Evolutionary conservation across 257 asterid genomes (phyloP).

Genomic region (Lithospermum erythrorhizon): DNA sequence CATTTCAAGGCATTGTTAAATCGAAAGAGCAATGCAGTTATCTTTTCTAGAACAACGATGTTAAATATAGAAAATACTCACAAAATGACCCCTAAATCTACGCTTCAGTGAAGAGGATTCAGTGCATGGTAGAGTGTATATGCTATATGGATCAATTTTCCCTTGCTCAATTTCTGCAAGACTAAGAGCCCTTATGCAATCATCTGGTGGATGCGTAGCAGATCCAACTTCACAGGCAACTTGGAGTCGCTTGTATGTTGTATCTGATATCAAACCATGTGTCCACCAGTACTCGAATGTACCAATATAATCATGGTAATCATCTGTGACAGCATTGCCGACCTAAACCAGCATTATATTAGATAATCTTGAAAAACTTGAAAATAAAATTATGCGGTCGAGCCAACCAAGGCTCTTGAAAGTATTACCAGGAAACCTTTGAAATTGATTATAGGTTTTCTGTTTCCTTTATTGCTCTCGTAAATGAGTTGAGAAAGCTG

Average conservation of each 20-base stretch:
- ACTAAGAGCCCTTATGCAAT: constrained; percentile 42
- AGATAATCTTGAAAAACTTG: constrained; percentile 3
- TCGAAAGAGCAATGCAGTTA: too few species aligned
- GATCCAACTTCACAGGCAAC: constrained; percentile 59
- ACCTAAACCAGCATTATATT: constrained; percentile 40
- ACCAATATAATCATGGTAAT: constrained; percentile 68
- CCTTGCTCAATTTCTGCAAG: constrained; percentile 70
- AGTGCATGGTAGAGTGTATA: constrained; percentile 70
- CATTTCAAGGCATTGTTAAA: too few species aligned
- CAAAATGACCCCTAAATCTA: constrained; percentile 68
- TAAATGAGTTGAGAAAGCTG: constrained; percentile 70
- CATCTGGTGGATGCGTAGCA: constrained; percentile 68
- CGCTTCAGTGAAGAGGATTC: constrained; percentile 41
- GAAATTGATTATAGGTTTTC: constrained; percentile 67
- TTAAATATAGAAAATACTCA: constrained; percentile 26
- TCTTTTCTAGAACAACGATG: background rate
- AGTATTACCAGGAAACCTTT: constrained; percentile 79
- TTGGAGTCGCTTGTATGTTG: constrained; percentile 59
- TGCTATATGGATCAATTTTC: constrained; percentile 79
- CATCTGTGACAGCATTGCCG: constrained; percentile 97
- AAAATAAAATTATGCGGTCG: background rate
- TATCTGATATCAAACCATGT: constrained; percentile 87
- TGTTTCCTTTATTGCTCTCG: constrained; percentile 57
- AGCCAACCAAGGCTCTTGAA: background rate
- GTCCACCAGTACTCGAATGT: constrained; percentile 99